Percentiles rank a stretch among this genome's conserved stretches.
These are phyloP conservation scores for Volvox africanus DNA, from an alignment of 139 green algal genomes.

Conservation along the genomic window DNA sequence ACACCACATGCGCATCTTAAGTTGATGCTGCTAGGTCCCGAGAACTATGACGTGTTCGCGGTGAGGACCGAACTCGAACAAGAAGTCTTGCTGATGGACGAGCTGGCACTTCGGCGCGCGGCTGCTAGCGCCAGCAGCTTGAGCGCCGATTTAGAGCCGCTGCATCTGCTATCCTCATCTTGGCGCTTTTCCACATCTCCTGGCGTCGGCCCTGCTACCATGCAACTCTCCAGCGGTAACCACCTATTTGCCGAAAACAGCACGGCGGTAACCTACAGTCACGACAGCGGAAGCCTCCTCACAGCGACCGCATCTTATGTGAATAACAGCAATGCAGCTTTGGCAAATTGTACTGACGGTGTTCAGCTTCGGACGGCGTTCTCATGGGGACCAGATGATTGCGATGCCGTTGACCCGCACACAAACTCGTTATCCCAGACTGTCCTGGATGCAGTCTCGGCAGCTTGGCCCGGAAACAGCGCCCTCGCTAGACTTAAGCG, in stretches of 20 bases:
- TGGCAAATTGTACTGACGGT: neutral
- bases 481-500: constrained; percentile 17
- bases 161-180: neutral
- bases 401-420: neutral
- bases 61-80: neutral
- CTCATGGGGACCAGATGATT: neutral
- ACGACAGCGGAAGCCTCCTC: neutral
- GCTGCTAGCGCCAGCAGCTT: neutral
- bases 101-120: neutral
- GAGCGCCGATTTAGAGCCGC: neutral
- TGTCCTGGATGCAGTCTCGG: neutral
- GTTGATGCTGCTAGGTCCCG: neutral
- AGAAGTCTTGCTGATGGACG: constrained; percentile 22
- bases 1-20: neutral
- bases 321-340: neutral
- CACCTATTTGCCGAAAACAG: neutral
- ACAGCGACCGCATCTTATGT: neutral
- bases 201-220: neutral
- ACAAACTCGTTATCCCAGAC: neutral
- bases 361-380: neutral
- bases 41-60: neutral
- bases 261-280: neutral
- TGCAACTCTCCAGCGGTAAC: neutral
- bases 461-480: neutral
- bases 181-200: neutral